Evolutionary conservation across 2,329 filamentous ascomycete genomes (phyloP).

Genomic region (Cercospora brassicicola): DNA sequence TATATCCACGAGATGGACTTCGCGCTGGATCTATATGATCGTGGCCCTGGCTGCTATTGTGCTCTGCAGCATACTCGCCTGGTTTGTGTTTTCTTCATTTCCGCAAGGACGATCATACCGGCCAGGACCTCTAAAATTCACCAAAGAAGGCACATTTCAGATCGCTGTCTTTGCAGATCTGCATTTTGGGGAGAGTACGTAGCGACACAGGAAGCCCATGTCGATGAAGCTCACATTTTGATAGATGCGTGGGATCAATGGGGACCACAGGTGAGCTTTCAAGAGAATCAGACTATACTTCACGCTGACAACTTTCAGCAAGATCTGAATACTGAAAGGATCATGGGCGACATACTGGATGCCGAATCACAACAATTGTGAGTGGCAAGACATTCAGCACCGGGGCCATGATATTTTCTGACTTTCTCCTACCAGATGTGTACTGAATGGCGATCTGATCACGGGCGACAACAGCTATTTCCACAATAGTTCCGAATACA

Average conservation of each 20-base stretch:
- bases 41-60: background rate
- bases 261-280: conserved; percentile 31
- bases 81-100: background rate
- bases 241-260: conserved; percentile 39
- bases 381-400: conserved; percentile 40
- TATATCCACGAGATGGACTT: background rate
- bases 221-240: conserved; percentile 41
- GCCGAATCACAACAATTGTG: conserved; percentile 60
- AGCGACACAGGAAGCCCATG: conserved; percentile 36
- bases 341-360: conserved; percentile 61
- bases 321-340: conserved; percentile 58
- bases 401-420: background rate
- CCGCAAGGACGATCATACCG: background rate
- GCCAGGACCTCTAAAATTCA: conserved; percentile 30
- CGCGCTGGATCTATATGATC: background rate
- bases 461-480: conserved; percentile 64
- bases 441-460: conserved; percentile 61
- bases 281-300: no score
- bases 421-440: background rate
- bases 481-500: conserved; percentile 57
- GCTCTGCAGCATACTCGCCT: background rate
- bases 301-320: conserved; percentile 37
- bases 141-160: conserved; percentile 45
- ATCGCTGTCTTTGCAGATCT: conserved; percentile 66
- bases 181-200: conserved; percentile 63